Percentiles rank a stretch among this genome's conserved stretches.
These are phyloP conservation scores for Magnaporthiopsis poae DNA, from an alignment of 2,329 filamentous ascomycete species.

Conservation along the genomic window DNA sequence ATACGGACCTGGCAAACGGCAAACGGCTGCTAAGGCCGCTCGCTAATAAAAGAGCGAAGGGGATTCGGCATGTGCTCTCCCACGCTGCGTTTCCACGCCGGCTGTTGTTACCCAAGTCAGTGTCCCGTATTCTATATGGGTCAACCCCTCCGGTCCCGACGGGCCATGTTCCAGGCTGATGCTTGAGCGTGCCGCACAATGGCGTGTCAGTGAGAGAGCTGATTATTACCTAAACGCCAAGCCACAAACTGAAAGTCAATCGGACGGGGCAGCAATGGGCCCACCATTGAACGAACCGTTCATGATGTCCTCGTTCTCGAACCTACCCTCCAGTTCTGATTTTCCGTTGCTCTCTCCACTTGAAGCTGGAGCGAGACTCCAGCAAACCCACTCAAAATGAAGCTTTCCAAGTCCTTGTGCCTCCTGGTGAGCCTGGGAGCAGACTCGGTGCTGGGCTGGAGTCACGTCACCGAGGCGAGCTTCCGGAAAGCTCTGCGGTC, in stretches of 20 bases:
- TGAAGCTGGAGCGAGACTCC: neutral
- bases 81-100: no score
- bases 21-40: neutral
- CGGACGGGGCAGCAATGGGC: no score
- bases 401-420: neutral
- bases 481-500: slow-evolving; percentile 9
- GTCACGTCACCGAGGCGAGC: slow-evolving; percentile 12
- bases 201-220: neutral
- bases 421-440: slow-evolving; percentile 1
- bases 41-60: no score
- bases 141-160: no score
- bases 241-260: neutral
- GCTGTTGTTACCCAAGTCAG: no score
- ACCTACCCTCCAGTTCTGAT: neutral
- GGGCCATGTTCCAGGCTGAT: neutral
- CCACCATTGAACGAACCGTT: neutral
- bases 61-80: no score
- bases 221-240: neutral
- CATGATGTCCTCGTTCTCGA: neutral
- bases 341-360: neutral
- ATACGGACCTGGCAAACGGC: no score
- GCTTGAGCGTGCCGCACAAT: neutral
- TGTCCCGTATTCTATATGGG: no score
- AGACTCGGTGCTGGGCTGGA: slow-evolving; percentile 14
- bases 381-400: slow-evolving; percentile 1